A percentile compares a stretch with the other conserved stretches of the same genome.
Conservation (phyloP, 139 green algal species). For the Chlorella sp. region DNA sequence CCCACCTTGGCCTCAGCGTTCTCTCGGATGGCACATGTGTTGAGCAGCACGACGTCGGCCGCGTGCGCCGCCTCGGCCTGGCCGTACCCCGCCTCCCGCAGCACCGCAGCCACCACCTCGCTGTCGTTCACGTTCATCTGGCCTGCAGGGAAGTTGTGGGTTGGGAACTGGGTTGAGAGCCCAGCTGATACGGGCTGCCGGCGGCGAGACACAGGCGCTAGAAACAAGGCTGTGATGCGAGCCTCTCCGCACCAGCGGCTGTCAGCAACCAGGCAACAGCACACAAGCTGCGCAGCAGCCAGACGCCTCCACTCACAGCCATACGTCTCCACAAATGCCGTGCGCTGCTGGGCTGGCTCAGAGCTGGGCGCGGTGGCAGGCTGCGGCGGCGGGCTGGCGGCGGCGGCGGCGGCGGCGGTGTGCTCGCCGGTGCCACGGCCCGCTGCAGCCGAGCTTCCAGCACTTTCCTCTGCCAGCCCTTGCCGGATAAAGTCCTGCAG, state of each 20-base stretch:
- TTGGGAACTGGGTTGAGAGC: no score
- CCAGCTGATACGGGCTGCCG: no score
- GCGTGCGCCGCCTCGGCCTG: constrained; percentile 25
- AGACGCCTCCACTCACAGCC: constrained; percentile 58
- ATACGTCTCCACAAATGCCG: constrained; percentile 79
- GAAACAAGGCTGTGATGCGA: no score
- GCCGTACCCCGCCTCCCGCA: constrained; percentile 64
- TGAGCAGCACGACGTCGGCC: constrained; percentile 86
- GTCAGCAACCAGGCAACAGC: no score
- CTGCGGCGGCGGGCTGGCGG: not conserved
- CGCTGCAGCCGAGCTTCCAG: not conserved
- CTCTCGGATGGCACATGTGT: constrained; percentile 95
- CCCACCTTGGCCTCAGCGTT: constrained; percentile 71
- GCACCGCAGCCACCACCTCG: constrained; percentile 79
- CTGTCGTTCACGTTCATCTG: constrained; percentile 92
- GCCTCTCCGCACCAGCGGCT: no score
- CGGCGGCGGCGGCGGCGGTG: not conserved
- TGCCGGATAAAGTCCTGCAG: constrained; percentile 15
- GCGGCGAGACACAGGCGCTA: no score
- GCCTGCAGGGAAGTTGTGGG: constrained; percentile 39
- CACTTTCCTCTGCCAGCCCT: not conserved
- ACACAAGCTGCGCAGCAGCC: no score
- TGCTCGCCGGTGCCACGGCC: no score
- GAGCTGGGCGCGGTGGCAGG: not conserved
- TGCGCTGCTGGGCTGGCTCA: not conserved